Conservation (phyloP, 2,329 filamentous ascomycete genomes). For the Hawksworthiomyces lignivorus region DNA sequence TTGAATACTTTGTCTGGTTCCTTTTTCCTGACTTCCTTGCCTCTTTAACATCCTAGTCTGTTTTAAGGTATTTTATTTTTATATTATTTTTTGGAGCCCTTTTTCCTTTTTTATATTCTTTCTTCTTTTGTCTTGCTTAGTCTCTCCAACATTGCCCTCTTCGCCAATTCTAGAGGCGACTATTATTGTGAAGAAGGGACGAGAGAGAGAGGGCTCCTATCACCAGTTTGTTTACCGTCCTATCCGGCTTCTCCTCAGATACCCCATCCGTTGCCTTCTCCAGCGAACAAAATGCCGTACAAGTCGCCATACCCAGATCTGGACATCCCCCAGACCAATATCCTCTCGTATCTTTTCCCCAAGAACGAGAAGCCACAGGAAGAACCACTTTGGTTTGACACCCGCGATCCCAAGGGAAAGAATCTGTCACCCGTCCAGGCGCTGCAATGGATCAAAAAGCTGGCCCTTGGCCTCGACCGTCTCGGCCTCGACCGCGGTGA, state of each 20-base stretch:
- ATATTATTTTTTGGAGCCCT: too few species aligned
- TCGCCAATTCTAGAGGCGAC: background rate
- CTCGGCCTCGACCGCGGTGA: constrained; percentile 62
- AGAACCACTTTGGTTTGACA: constrained; percentile 46
- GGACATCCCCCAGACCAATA: constrained; percentile 37
- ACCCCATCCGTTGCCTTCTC: background rate
- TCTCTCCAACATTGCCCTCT: background rate
- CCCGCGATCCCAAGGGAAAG: constrained; percentile 31
- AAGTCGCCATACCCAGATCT: constrained; percentile 34
- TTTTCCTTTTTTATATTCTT: background rate
- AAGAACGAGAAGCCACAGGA: constrained; percentile 25
- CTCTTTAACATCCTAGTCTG: too few species aligned
- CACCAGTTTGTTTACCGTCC: background rate
- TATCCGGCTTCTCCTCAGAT: background rate
- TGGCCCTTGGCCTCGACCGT: constrained; percentile 46
- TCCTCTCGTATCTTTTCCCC: constrained; percentile 30
- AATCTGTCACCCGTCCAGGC: constrained; percentile 39
- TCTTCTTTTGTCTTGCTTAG: background rate
- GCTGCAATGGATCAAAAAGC: constrained; percentile 42
- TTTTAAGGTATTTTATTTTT: too few species aligned
- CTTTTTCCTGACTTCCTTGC: too few species aligned
- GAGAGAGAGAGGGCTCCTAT: too few species aligned
- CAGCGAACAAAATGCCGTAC: constrained; percentile 29
- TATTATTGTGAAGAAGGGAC: too few species aligned
- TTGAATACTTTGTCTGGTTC: too few species aligned